A percentile compares a stretch with the other conserved stretches of the same genome.
These are phyloP conservation scores for Fusarium begoniae DNA, from an alignment of 2,329 filamentous ascomycete species.

Conservation along the genomic window DNA sequence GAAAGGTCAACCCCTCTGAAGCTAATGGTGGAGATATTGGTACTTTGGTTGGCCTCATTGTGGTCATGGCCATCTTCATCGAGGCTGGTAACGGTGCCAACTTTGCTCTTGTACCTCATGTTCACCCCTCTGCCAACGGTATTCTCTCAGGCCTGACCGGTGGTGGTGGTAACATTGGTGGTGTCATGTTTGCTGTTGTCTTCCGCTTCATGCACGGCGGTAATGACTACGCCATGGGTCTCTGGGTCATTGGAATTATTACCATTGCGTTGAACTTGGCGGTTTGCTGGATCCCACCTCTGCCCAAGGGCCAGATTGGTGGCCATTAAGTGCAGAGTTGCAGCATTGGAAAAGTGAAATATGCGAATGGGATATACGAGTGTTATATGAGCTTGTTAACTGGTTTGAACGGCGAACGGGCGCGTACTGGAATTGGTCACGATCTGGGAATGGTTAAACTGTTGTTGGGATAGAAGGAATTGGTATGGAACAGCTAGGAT, in stretches of 20 bases:
- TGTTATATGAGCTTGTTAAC: not conserved
- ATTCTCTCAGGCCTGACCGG: slow-evolving; percentile 80
- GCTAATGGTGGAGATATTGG: slow-evolving; percentile 51
- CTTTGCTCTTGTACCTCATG: slow-evolving; percentile 87
- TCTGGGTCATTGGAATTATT: slow-evolving; percentile 86
- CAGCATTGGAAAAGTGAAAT: not conserved
- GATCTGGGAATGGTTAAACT: not conserved
- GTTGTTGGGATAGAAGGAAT: not conserved
- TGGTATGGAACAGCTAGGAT: slow-evolving; percentile 8
- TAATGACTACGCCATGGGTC: slow-evolving; percentile 70
- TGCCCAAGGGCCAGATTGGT: slow-evolving; percentile 59
- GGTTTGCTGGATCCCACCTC: slow-evolving; percentile 64
- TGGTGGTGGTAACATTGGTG: slow-evolving; percentile 83
- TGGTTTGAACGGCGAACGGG: not conserved
- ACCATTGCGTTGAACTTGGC: slow-evolving; percentile 74
- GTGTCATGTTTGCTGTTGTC: slow-evolving; percentile 86
- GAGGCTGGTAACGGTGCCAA: slow-evolving; percentile 88
- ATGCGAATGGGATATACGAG: not conserved
- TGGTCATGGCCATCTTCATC: slow-evolving; percentile 81
- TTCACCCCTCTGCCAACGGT: slow-evolving; percentile 85
- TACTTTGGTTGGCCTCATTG: slow-evolving; percentile 80
- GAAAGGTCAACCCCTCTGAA: slow-evolving; percentile 68
- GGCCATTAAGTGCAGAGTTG: slow-evolving; percentile 33
- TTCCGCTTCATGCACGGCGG: slow-evolving; percentile 74
- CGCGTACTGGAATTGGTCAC: slow-evolving; percentile 5